Evolutionary conservation across 1,284 basidiomycete species (phyloP).

Genomic region (Rhodotorula sp.): DNA sequence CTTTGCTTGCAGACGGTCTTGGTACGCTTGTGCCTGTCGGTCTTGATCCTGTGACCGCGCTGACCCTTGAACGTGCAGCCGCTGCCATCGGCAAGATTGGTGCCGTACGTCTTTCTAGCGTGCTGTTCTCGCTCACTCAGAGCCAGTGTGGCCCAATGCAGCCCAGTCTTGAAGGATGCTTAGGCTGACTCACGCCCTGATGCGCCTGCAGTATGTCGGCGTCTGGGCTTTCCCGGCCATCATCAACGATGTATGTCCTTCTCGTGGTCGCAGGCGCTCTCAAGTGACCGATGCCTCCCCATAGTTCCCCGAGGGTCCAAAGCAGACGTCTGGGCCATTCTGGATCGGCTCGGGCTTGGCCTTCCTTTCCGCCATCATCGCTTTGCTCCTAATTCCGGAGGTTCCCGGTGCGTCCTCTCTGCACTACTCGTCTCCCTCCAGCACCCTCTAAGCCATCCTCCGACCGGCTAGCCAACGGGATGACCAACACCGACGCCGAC

Average conservation of each 20-base stretch:
- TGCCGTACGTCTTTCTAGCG: conserved; percentile 58
- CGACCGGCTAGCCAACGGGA: background rate
- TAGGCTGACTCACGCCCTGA: background rate
- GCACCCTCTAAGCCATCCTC: too few relatives aligned
- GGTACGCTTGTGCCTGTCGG: background rate
- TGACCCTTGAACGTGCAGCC: too few relatives aligned
- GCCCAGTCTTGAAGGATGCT: too few relatives aligned
- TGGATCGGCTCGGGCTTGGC: conserved; percentile 54
- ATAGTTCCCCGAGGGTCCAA: conserved; percentile 40
- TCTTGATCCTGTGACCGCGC: conserved; percentile 55
- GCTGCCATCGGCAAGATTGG: conserved; percentile 90
- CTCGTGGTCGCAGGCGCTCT: fast-evolving
- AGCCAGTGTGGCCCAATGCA: too few relatives aligned
- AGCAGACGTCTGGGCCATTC: conserved; percentile 48
- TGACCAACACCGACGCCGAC: conserved; percentile 2
- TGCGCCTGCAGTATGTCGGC: background rate
- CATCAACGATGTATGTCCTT: background rate
- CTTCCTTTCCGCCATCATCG: conserved; percentile 71
- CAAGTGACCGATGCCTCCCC: conserved; percentile 7
- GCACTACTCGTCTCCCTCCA: conserved; percentile 67
- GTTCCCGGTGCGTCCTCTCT: conserved; percentile 56
- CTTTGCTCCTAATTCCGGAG: conserved; percentile 72
- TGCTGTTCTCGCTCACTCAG: too few relatives aligned
- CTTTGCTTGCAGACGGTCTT: background rate
- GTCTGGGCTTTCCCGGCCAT: conserved; percentile 30